These are phyloP conservation scores for Ustilago tritici DNA, from an alignment of 1,284 basidiomycete species.

Conservation along the genomic window DNA sequence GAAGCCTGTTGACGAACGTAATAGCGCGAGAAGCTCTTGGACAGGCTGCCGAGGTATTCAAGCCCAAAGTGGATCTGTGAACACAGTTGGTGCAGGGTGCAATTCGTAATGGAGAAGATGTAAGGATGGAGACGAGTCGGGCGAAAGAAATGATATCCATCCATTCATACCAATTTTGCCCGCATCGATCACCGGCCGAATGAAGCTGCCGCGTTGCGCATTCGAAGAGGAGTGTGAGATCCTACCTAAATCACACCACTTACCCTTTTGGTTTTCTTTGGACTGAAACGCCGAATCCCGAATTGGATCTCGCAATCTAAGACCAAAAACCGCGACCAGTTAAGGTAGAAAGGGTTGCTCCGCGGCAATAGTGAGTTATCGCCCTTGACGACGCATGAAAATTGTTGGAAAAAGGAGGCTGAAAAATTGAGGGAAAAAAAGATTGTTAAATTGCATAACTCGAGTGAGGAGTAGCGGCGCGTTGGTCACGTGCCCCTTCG, in stretches of 20 bases:
- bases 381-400: no score
- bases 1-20: background rate
- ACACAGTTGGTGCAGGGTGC: slow-evolving; percentile 37
- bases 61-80: background rate
- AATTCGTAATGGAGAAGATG: slow-evolving; percentile 42
- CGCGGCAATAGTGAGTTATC: no score
- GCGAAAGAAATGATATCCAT: slow-evolving; percentile 41
- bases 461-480: no score
- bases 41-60: background rate
- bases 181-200: slow-evolving; percentile 53
- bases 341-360: no score
- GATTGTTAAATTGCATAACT: no score
- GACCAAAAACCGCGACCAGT: background rate
- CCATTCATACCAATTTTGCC: slow-evolving; percentile 1
- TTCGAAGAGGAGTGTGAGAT: no score
- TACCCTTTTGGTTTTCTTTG: background rate
- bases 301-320: background rate
- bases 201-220: slow-evolving; percentile 1
- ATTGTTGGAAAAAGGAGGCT: no score
- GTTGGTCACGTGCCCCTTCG: no score
- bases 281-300: background rate
- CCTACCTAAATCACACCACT: background rate
- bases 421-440: no score
- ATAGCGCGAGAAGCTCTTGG: background rate
- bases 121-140: slow-evolving; percentile 33